Conservation (phyloP, 2,329 filamentous ascomycete genomes). For the Phialophora macrospora region DNA sequence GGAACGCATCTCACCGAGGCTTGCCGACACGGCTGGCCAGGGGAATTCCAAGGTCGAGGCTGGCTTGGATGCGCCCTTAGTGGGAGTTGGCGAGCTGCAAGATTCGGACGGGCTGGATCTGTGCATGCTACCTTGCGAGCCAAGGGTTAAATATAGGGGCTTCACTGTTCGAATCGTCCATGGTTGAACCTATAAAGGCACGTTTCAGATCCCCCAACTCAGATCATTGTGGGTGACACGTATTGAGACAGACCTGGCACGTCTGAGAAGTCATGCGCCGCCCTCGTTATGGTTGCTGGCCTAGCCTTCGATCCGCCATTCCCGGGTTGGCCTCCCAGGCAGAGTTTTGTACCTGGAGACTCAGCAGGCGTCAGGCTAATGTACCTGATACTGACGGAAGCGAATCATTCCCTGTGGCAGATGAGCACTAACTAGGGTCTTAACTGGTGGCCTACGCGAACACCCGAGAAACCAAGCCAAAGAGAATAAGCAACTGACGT, state of each 20-base stretch:
- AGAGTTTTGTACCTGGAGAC: conserved; percentile 15
- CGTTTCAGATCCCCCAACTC: conserved; percentile 9
- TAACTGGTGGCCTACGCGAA: conserved; percentile 5
- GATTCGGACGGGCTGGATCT: conserved; percentile 6
- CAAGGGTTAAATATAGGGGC: conserved; percentile 13
- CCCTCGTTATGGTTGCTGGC: background rate
- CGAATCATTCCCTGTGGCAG: conserved; percentile 1
- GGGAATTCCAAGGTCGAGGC: background rate
- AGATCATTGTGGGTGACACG: conserved; percentile 10
- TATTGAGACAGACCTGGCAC: conserved; percentile 1
- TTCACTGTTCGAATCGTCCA: background rate
- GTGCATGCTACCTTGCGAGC: conserved; percentile 7
- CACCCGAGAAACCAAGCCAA: conserved; percentile 16
- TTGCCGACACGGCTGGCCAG: background rate
- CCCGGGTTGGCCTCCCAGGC: background rate
- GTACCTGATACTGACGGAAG: background rate
- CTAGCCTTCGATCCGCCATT: conserved; percentile 2
- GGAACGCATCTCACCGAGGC: background rate
- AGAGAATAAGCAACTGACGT: conserved; percentile 22
- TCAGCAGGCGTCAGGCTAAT: conserved; percentile 12
- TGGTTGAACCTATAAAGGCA: background rate
- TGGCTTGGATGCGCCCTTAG: background rate
- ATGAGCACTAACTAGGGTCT: conserved; percentile 16
- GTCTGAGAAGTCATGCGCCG: conserved; percentile 1
- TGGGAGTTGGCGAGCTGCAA: conserved; percentile 4